A percentile compares a stretch with the other conserved stretches of the same genome.
These are phyloP conservation scores for Ogataea nonfermentans DNA, from an alignment of 805 yeast species.

Conservation along the genomic window DNA sequence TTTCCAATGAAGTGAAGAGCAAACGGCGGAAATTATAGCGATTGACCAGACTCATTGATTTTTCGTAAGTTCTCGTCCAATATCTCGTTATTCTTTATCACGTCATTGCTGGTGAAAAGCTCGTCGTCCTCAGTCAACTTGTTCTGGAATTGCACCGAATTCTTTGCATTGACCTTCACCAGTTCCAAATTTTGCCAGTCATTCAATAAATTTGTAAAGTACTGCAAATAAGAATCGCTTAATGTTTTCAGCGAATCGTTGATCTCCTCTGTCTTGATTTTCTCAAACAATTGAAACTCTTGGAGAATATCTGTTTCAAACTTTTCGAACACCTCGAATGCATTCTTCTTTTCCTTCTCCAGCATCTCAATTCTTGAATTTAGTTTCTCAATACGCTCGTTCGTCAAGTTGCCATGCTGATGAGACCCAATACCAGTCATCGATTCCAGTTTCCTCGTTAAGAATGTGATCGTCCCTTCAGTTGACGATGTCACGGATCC, in stretches of 20 bases:
- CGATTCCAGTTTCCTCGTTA: slow-evolving; percentile 49
- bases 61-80: slow-evolving; percentile 25
- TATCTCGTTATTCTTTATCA: slow-evolving; percentile 27
- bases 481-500: slow-evolving; percentile 36
- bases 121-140: slow-evolving; percentile 25
- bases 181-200: slow-evolving; percentile 56
- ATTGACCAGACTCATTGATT: slow-evolving; percentile 10
- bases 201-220: slow-evolving; percentile 63
- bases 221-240: slow-evolving; percentile 72
- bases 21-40: slow-evolving; percentile 8
- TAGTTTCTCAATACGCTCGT: slow-evolving; percentile 43
- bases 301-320: slow-evolving; percentile 46
- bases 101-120: slow-evolving; percentile 28
- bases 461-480: slow-evolving; percentile 35
- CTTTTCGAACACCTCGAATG: slow-evolving; percentile 44
- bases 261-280: slow-evolving; percentile 74
- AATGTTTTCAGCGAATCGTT: slow-evolving; percentile 67
- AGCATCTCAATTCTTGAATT: slow-evolving; percentile 38
- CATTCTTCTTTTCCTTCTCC: slow-evolving; percentile 44
- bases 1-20: slow-evolving; percentile 9
- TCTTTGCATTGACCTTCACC: slow-evolving; percentile 1
- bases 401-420: slow-evolving; percentile 41
- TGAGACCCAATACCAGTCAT: slow-evolving; percentile 42
- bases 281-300: slow-evolving; percentile 69
- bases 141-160: slow-evolving; percentile 13